Conservation (phyloP, 345 rosid genomes). For the Dipteronia sinensis region DNA sequence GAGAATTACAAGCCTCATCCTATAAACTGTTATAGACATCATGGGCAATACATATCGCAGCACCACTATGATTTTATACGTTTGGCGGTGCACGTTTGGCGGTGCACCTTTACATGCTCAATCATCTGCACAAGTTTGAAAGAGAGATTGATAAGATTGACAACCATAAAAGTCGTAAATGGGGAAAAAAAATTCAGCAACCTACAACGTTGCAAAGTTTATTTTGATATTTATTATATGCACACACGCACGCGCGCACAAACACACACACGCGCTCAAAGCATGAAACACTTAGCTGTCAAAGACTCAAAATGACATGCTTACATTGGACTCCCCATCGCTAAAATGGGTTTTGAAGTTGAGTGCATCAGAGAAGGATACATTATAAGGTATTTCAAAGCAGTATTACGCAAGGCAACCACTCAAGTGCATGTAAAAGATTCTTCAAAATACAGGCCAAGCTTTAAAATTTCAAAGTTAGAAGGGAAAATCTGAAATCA, state of each 20-base stretch:
- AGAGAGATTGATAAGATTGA: conserved; percentile 10
- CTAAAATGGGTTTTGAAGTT: not conserved
- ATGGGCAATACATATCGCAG: conserved; percentile 20
- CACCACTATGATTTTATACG: conserved; percentile 9
- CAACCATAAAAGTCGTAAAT: not conserved
- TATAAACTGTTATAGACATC: conserved; percentile 32
- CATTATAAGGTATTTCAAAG: not conserved
- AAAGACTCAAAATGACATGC: not conserved
- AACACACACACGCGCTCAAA: not conserved
- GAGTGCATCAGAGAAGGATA: not conserved
- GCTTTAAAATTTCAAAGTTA: not conserved
- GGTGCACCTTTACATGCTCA: conserved; percentile 6
- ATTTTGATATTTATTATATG: not conserved
- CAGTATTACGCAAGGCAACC: not conserved
- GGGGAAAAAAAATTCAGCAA: not conserved
- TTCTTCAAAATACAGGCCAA: not conserved
- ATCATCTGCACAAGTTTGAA: conserved; percentile 39
- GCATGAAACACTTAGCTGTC: not conserved
- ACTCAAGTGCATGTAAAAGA: not conserved
- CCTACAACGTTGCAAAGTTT: not conserved
- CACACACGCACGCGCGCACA: too few species aligned
- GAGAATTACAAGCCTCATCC: conserved; percentile 40
- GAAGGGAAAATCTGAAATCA: not conserved
- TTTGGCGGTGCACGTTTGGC: conserved; percentile 2
- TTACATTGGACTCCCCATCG: not conserved